Conservation (phyloP, 2,329 filamentous ascomycete genomes). For the Fusarium humuli region DNA sequence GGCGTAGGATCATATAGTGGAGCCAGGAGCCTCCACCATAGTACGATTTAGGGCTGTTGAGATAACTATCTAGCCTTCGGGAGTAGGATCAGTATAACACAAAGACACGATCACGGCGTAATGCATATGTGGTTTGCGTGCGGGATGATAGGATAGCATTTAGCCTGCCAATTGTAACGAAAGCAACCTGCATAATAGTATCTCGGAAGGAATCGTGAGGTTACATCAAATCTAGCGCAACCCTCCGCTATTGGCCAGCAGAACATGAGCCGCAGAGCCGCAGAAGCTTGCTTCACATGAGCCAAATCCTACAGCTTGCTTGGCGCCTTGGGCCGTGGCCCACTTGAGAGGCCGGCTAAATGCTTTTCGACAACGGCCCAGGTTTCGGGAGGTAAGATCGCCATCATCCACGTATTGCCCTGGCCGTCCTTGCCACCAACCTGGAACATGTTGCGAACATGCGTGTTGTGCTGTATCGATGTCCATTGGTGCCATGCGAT, state of each 20-base stretch:
- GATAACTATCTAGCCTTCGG: not conserved
- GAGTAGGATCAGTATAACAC: not conserved
- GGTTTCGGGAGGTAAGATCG: not conserved
- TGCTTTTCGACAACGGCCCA: slow-evolving; percentile 2
- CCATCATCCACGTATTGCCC: slow-evolving; percentile 18
- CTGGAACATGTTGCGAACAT: slow-evolving; percentile 14
- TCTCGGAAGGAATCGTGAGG: not conserved
- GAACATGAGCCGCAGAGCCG: not conserved
- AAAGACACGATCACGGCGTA: not conserved
- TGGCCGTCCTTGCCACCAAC: slow-evolving; percentile 6
- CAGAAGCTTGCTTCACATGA: not conserved
- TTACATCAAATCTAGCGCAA: not conserved
- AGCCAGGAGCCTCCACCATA: not conserved
- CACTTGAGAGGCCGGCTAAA: slow-evolving; percentile 2
- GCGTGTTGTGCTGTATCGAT: not conserved
- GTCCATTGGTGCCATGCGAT: slow-evolving; percentile 14
- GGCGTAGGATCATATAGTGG: not conserved
- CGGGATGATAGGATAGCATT: not conserved
- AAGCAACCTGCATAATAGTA: not conserved
- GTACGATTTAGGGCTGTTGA: not conserved
- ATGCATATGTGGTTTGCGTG: not conserved
- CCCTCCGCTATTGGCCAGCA: not conserved
- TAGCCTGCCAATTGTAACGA: not conserved
- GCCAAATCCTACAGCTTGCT: slow-evolving; percentile 9
- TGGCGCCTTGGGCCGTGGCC: not conserved